Evolutionary conservation across 2,329 filamentous ascomycete species (phyloP).

Genomic region (Grosmannia clavigera): DNA sequence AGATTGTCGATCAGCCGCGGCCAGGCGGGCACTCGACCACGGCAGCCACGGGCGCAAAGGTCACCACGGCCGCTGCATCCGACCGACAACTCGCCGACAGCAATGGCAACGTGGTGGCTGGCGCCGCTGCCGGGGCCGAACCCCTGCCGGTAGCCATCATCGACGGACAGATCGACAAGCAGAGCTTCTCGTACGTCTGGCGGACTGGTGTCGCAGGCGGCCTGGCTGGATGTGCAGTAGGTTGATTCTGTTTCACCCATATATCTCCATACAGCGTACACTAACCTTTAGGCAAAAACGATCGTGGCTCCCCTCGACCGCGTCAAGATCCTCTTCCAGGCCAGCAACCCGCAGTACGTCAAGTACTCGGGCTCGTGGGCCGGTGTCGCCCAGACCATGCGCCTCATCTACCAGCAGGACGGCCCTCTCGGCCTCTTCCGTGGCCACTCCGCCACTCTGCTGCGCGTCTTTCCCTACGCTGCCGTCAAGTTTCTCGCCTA

Average conservation of each 20-base stretch:
- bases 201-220: constrained; percentile 80
- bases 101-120: neutral
- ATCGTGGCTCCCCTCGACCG: constrained; percentile 90
- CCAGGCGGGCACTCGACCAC: constrained; percentile 20
- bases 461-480: constrained; percentile 94
- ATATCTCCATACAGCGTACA: neutral
- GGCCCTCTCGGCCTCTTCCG: constrained; percentile 72
- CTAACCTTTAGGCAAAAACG: constrained; percentile 66
- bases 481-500: constrained; percentile 97
- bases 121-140: constrained; percentile 20
- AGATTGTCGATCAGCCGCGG: constrained; percentile 28
- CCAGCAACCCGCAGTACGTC: constrained; percentile 82
- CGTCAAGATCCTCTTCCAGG: constrained; percentile 97
- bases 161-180: constrained; percentile 46
- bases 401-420: constrained; percentile 66
- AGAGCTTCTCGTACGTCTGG: constrained; percentile 72
- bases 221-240: constrained; percentile 79
- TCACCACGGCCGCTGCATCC: neutral
- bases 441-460: constrained; percentile 84
- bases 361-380: constrained; percentile 88
- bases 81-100: neutral
- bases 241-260: constrained; percentile 20
- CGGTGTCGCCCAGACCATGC: constrained; percentile 70
- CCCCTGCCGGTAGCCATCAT: constrained; percentile 34
- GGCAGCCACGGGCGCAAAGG: neutral